A percentile compares a stretch with the other conserved stretches of the same genome.
Evolutionary conservation across 1,284 basidiomycete species (phyloP).

Genomic region (Pulchroboletus neoregius): DNA sequence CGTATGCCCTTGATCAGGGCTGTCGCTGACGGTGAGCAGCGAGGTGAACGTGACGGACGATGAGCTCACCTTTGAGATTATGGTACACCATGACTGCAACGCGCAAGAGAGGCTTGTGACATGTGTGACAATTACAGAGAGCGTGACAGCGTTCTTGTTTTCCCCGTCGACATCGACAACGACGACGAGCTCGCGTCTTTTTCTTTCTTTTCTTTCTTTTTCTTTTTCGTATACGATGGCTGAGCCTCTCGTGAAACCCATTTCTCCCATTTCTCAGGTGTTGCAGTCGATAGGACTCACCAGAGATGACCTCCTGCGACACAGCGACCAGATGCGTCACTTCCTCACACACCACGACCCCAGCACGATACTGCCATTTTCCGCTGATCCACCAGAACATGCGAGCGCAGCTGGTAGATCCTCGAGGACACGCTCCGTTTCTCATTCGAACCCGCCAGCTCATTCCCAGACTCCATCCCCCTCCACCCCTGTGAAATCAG

Average conservation of each 20-base stretch:
- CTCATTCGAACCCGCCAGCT: conserved; percentile 43
- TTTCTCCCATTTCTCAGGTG: conserved; percentile 61
- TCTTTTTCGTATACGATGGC: conserved; percentile 18
- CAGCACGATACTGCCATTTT: no score
- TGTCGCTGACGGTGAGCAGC: conserved; percentile 35
- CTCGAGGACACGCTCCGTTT: conserved; percentile 49
- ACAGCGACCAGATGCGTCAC: conserved; percentile 68
- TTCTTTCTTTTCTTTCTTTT: neutral
- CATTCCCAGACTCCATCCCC: conserved; percentile 38
- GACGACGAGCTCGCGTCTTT: conserved; percentile 16
- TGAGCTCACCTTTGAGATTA: conserved; percentile 79
- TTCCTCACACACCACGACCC: conserved; percentile 58
- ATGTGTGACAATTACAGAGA: conserved; percentile 18
- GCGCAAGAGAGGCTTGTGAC: conserved; percentile 26
- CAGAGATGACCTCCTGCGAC: conserved; percentile 61
- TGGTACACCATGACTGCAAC: conserved; percentile 85
- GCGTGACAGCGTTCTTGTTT: conserved; percentile 20
- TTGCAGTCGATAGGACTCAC: conserved; percentile 64
- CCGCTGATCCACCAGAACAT: conserved; percentile 36
- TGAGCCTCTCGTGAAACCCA: conserved; percentile 26
- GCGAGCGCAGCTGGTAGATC: conserved; percentile 36
- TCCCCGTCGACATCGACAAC: conserved; percentile 20
- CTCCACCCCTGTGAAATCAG: conserved; percentile 57
- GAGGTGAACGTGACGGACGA: conserved; percentile 9
- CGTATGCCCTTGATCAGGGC: conserved; percentile 94